Conservation (phyloP, 176 grass and related monocot species). For the Dactylis glomerata region DNA sequence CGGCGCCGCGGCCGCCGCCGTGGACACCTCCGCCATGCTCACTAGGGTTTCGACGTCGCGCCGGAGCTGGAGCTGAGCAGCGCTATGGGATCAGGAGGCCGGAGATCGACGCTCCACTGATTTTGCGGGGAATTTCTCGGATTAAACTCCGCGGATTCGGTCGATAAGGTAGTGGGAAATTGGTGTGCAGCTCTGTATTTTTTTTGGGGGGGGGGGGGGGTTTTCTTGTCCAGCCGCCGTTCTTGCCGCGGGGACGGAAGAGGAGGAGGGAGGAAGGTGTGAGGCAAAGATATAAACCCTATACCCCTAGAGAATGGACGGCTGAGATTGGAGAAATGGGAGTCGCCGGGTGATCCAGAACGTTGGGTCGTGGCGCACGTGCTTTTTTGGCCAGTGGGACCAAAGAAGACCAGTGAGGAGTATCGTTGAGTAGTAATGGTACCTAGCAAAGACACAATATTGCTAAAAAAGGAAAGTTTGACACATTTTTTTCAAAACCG, state of each 20-base stretch:
- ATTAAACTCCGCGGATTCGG: conserved; percentile 21
- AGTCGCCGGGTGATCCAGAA: background rate
- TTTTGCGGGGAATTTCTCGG: background rate
- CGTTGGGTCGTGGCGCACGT: conserved; percentile 7
- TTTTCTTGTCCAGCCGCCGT: conserved; percentile 33
- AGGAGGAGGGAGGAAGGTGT: background rate
- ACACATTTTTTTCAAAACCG: too few species aligned
- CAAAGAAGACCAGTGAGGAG: background rate
- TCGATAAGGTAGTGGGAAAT: conserved; percentile 19
- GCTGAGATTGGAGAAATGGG: background rate
- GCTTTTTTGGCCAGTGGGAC: background rate
- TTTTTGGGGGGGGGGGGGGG: too few species aligned
- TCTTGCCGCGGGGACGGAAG: conserved; percentile 35
- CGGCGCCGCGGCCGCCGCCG: conserved; percentile 17
- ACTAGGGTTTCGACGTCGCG: conserved; percentile 28
- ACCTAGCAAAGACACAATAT: too few species aligned
- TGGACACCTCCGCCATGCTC: conserved; percentile 29
- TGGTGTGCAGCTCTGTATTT: conserved; percentile 1
- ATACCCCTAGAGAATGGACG: conserved; percentile 33
- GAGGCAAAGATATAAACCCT: conserved; percentile 48
- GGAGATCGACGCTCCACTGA: background rate
- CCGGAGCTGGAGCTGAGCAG: background rate
- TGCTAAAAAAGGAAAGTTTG: too few species aligned
- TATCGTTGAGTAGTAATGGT: too few species aligned
- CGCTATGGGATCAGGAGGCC: background rate